These are phyloP conservation scores for Fabrea salina DNA, from an alignment of 169 alveolate genomes.

Conservation along the genomic window DNA sequence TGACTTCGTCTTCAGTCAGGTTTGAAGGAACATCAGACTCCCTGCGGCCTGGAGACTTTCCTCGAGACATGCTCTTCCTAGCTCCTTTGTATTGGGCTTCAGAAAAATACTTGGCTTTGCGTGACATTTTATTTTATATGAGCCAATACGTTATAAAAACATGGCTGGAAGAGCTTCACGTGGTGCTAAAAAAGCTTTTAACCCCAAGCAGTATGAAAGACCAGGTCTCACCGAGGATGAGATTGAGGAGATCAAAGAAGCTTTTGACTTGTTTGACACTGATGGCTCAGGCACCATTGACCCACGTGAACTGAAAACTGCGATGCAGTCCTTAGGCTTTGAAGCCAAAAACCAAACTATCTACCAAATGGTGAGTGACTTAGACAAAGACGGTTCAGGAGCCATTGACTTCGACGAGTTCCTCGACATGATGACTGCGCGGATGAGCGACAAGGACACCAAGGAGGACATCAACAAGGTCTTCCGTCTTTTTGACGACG, in stretches of 20 bases:
- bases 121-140: conserved; percentile 8
- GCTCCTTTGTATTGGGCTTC: not conserved
- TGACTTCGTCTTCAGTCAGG: conserved; percentile 86
- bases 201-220: conserved; percentile 62
- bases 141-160: too few species aligned
- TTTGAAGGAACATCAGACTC: not conserved
- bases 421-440: conserved; percentile 75
- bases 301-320: conserved; percentile 79
- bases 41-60: not conserved
- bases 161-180: too few species aligned
- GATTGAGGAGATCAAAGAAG: too few species aligned
- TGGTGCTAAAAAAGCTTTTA: too few species aligned
- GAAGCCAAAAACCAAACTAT: conserved; percentile 78
- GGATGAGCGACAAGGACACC: conserved; percentile 74
- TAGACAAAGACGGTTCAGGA: conserved; percentile 72
- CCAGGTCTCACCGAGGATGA: conserved; percentile 82
- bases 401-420: conserved; percentile 72
- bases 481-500: conserved; percentile 72
- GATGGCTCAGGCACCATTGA: too few species aligned
- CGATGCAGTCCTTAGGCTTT: conserved; percentile 76
- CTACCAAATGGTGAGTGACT: conserved; percentile 74
- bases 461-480: conserved; percentile 77
- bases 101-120: not conserved
- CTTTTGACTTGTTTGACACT: too few species aligned
- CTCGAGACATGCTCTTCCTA: not conserved